phyloP scores from a whole-genome alignment of 306 rosid genomes.

The Begonia loranthoides region DNA sequence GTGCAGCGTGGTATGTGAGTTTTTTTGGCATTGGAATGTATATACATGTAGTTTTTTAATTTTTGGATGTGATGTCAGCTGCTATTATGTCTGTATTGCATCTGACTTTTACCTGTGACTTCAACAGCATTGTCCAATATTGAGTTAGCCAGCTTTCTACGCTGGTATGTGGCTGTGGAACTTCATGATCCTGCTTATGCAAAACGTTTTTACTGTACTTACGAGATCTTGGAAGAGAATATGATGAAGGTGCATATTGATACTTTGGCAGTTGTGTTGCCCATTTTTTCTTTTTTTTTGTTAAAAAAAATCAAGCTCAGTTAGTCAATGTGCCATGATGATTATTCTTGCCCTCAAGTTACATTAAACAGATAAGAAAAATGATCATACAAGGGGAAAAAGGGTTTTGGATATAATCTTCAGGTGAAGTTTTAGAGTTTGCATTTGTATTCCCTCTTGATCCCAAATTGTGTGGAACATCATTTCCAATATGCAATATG shows the following conservation, averaged over 20 bases:
- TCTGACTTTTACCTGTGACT: conserved; percentile 23
- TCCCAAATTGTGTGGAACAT: no score
- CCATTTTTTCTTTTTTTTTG: no score
- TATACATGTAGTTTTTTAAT: conserved; percentile 6
- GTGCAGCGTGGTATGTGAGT: conserved; percentile 71
- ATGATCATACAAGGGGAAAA: no score
- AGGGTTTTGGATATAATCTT: no score
- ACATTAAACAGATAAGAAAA: no score
- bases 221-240: conserved; percentile 86
- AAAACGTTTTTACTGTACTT: conserved; percentile 81
- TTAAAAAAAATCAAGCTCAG: no score
- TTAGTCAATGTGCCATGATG: no score
- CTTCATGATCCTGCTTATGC: conserved; percentile 93
- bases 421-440: no score
- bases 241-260: conserved; percentile 61
- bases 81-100: conserved; percentile 18
- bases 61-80: conserved; percentile 14
- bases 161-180: conserved; percentile 98
- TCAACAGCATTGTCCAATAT: conserved; percentile 72
- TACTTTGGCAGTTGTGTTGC: no score
- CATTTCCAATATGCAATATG: no score
- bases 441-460: no score
- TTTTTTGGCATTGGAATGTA: background rate
- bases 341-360: no score
- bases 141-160: conserved; percentile 97